Percentiles rank a stretch among this genome's conserved stretches.
Conservation (phyloP, 2,329 filamentous ascomycete species). For the Cladosporium sp. region DNA sequence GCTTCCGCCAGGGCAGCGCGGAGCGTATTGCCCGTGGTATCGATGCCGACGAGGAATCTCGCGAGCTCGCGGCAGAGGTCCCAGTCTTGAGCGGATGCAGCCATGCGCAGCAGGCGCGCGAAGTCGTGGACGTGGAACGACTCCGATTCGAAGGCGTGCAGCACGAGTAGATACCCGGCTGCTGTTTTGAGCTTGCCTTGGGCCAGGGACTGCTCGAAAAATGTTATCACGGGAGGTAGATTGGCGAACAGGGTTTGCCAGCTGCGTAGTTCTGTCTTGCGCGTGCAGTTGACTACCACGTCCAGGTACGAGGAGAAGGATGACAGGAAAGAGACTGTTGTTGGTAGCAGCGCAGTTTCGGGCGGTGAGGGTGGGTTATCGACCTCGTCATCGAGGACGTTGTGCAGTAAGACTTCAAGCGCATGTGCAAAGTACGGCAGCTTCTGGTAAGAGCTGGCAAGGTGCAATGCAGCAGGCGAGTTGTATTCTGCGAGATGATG, state of each 20-base stretch:
- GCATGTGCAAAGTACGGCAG: constrained; percentile 92
- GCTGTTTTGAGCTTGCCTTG: constrained; percentile 89
- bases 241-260: constrained; percentile 94
- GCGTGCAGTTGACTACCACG: constrained; percentile 92
- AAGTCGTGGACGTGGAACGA: constrained; percentile 59
- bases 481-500: constrained; percentile 73
- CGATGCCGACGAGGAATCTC: constrained; percentile 89
- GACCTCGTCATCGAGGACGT: constrained; percentile 91
- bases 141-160: constrained; percentile 68
- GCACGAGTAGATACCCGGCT: constrained; percentile 89
- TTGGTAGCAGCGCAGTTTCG: constrained; percentile 48
- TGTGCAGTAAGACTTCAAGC: constrained; percentile 85
- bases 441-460: constrained; percentile 80
- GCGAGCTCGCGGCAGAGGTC: constrained; percentile 93
- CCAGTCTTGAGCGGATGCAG: constrained; percentile 85
- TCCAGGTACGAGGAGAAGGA: constrained; percentile 77
- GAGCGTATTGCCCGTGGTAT: constrained; percentile 78
- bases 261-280: constrained; percentile 91
- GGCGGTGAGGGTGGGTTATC: constrained; percentile 53
- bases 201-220: constrained; percentile 89
- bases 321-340: constrained; percentile 50
- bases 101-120: constrained; percentile 73
- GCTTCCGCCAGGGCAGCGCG: constrained; percentile 58
- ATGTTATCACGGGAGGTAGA: constrained; percentile 80
- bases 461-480: constrained; percentile 71